Base-by-base conservation (phyloP, 495 filamentous ascomycete species). In the Lophiostoma macrostomum region DNA sequence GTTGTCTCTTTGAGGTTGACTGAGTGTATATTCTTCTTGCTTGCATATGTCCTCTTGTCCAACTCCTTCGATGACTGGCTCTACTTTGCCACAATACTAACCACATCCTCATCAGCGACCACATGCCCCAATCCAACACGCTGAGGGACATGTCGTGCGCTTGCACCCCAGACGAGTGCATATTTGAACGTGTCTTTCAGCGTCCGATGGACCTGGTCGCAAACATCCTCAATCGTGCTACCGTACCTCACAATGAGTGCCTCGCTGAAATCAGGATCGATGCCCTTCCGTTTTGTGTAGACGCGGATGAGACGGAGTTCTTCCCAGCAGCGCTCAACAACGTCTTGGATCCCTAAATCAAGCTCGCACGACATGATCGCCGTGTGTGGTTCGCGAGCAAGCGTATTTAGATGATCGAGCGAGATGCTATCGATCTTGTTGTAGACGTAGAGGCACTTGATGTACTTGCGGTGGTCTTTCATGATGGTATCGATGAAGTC, bases 401-500 rank as follows among this genome's bases (percentile, higher is more conserved):
- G 76, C 62, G 85, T 80, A 71, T 99, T 87, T 14, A 99, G 80
- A 74, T 91, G 94, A 60, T 96, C 88, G 54, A 99, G 78, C 22
- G 87, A 90, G 61, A 99, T 84, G 68, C 83, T 85, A 76, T 99
- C 94, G 74, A 99, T 95, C 72, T 99, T 99, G 86, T 99, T 99
- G 81, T 99, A 99, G 24, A 96, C 94, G 73, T 99, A 99, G 20
- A 99, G 79, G 65, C 83, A 83, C 72, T 82, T 82, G 74, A 99
- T 96, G 74, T 99, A 99, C 72, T 94, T 97, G 61, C 94, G 79
- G 74, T 99, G 91, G 65, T 95, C 89, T 63, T 91, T 93, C 90
- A 96, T 97, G 71, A 99, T 96, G 35, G 97, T 90, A 68, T 99
- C 94, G 67, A 99, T 97, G 68, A 99, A 86, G 69, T 99, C 93